Evolutionary conservation across 83 land plant species (phyloP).

Genomic region (Picea engelmannii): DNA sequence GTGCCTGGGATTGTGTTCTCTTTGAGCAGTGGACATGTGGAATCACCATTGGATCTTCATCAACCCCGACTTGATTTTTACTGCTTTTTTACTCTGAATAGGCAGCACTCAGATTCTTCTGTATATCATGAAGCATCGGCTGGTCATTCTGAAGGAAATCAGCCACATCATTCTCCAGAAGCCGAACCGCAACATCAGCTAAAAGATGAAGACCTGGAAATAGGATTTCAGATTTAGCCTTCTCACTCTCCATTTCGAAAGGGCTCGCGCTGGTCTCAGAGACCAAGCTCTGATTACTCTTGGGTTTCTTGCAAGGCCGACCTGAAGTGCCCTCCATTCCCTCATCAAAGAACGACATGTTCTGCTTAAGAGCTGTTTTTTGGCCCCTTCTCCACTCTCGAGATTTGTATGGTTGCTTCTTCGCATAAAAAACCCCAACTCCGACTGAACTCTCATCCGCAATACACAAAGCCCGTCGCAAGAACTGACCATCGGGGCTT

Average conservation of each 20-base stretch:
- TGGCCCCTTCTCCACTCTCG: conserved; percentile 1
- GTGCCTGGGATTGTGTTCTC: too few relatives aligned
- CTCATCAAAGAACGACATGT: background rate
- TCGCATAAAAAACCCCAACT: too few relatives aligned
- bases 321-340: background rate
- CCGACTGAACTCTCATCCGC: background rate
- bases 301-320: background rate
- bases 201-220: background rate
- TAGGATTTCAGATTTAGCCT: background rate
- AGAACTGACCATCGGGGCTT: too few relatives aligned
- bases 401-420: background rate
- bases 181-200: background rate
- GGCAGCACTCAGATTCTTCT: background rate
- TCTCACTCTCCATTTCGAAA: background rate
- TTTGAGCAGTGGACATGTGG: background rate
- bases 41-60: background rate
- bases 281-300: too few relatives aligned
- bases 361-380: background rate
- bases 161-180: background rate
- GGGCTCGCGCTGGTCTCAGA: too few relatives aligned
- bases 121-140: background rate
- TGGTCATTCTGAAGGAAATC: too few relatives aligned
- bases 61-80: background rate
- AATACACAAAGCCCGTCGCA: too few relatives aligned
- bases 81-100: background rate